These are phyloP conservation scores for Mycena vitilis DNA, from an alignment of 768 basidiomycete species.

Conservation along the genomic window DNA sequence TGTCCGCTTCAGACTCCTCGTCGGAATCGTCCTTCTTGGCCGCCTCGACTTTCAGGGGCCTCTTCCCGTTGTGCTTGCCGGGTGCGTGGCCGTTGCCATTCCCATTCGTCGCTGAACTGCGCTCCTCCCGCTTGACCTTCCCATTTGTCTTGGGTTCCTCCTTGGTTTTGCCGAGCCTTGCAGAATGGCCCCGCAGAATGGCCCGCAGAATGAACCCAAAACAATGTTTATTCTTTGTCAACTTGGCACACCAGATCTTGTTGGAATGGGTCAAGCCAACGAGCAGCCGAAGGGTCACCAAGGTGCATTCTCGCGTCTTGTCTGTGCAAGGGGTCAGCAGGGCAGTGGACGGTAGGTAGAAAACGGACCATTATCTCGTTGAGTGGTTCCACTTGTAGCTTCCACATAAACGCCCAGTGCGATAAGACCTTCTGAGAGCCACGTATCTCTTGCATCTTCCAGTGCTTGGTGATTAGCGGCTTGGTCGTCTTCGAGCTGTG, in stretches of 20 bases:
- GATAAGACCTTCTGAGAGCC: conserved; percentile 61
- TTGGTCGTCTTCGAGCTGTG: conserved; percentile 22
- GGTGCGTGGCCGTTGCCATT: conserved; percentile 10
- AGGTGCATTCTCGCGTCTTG: conserved; percentile 62
- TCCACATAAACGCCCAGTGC: conserved; percentile 65
- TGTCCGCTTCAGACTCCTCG: conserved; percentile 27
- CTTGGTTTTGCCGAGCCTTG: conserved; percentile 38
- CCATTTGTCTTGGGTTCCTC: conserved; percentile 32
- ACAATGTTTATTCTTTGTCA: conserved; percentile 60
- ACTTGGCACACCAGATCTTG: conserved; percentile 62
- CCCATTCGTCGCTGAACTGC: conserved; percentile 12
- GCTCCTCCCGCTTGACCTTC: conserved; percentile 29
- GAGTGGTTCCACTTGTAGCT: conserved; percentile 41
- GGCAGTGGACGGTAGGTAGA: conserved; percentile 26
- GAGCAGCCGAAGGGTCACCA: conserved; percentile 71
- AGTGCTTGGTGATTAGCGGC: conserved; percentile 37
- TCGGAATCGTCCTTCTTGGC: conserved; percentile 27
- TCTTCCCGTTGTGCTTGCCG: conserved; percentile 20
- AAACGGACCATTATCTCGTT: conserved; percentile 33
- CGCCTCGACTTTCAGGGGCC: conserved; percentile 27
- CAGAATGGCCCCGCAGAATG: conserved; percentile 53
- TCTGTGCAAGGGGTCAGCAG: conserved; percentile 5
- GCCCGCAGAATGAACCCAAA: conserved; percentile 61
- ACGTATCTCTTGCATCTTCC: conserved; percentile 53
- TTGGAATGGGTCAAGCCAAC: conserved; percentile 78